Evolutionary conservation across 495 filamentous ascomycete genomes (phyloP).

Genomic region (Tuber calosporum): DNA sequence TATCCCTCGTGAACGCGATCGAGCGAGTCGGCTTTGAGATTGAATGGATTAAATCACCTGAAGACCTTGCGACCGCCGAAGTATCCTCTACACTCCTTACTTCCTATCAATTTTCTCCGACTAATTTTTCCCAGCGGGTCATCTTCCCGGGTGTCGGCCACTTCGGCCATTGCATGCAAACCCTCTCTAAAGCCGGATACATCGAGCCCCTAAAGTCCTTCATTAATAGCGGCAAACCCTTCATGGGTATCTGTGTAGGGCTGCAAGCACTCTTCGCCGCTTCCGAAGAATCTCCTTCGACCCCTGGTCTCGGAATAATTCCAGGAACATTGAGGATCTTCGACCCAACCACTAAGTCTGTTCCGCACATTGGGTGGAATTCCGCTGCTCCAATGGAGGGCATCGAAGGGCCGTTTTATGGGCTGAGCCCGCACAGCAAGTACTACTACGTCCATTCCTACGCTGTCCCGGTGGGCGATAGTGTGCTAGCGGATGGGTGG

Average conservation of each 20-base stretch:
- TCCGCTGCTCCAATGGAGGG: constrained; percentile 54
- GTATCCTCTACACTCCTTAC: constrained; percentile 47
- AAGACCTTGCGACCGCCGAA: constrained; percentile 75
- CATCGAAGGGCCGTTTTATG: constrained; percentile 54
- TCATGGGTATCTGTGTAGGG: constrained; percentile 97
- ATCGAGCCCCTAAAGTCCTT: constrained; percentile 69
- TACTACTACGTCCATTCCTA: constrained; percentile 99
- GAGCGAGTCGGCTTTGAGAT: constrained; percentile 88
- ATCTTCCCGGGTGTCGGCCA: constrained; percentile 95
- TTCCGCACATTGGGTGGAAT: constrained; percentile 98
- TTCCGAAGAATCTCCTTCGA: constrained; percentile 65
- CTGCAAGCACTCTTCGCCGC: constrained; percentile 81
- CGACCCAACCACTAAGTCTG: constrained; percentile 67
- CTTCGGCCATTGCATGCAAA: constrained; percentile 88
- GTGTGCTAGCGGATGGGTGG: constrained; percentile 70
- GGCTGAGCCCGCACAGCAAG: constrained; percentile 69
- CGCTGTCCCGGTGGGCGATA: constrained; percentile 68
- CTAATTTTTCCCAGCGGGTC: constrained; percentile 44
- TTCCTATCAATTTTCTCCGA: not conserved
- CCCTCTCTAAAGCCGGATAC: constrained; percentile 71
- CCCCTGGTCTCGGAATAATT: constrained; percentile 67
- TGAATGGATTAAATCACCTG: constrained; percentile 80
- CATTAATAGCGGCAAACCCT: constrained; percentile 81
- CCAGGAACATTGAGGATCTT: constrained; percentile 67
- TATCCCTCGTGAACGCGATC: constrained; percentile 92